Evolutionary conservation across 345 rosid genomes (phyloP), one percentile per base, ranked within the genome.

Genomic region (Firmiana major): DNA sequence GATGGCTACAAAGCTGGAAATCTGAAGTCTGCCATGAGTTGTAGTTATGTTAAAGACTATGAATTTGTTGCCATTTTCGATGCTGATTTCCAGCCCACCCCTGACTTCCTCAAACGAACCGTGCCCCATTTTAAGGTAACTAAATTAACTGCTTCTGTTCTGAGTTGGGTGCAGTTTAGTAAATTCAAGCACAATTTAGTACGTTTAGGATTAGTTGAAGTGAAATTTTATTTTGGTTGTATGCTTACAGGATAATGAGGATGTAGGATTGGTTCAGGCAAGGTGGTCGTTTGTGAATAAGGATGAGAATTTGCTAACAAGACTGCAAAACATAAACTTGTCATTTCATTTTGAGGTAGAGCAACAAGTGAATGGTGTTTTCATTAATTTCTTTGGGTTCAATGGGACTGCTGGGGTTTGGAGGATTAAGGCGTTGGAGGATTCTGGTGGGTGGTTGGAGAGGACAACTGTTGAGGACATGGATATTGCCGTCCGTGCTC

Each of bases 401-500:
- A 94, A 94, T 73, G 98, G 98, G 57, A 94, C 98, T 63, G 98
- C 98, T 46, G 98, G 98, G 13, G 96, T 94, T 36, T 94, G 98
- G 98, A 90, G 98, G 79, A 92, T 92, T 65, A 92, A 91, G 89
- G 91, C 98, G 63, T 88, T 94, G 85, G 97, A 92, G 84, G 97
- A 92, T 11, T 82, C 98, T 21, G 98, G 98, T 78, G 98, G 98
- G 31, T 94, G 98, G 98, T 82, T 94, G 71, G 98, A 94, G 87
- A 90, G 98, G 82, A 94, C 98, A 9, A 94, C 98, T 0, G 98
- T 94, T 0, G 98, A 94, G 88, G 98, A 94, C 83, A 94, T 94
- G 98, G 98, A 94, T 81, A 90, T 94, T 78, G 98, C 98, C 26
- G 97, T 94, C 28, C 96, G 97, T 21, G 98, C 98, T 79, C 98